phyloP scores from a whole-genome alignment of 306 rosid species.

The Nissolia schottii region DNA sequence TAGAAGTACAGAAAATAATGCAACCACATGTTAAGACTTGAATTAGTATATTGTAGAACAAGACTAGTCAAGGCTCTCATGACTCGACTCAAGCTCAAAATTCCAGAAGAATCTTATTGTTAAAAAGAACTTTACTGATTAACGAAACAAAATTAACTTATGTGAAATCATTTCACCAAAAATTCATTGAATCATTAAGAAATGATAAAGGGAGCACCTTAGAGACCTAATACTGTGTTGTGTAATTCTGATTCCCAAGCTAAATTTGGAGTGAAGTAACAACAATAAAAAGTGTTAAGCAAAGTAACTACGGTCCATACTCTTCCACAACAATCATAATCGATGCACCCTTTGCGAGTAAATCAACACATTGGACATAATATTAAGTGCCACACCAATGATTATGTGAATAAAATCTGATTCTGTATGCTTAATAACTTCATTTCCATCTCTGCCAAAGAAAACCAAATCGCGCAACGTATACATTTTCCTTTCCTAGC shows the following conservation, averaged over 20 bases:
- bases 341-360: not conserved
- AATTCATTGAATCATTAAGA: not conserved
- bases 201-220: not conserved
- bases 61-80: conserved; percentile 81
- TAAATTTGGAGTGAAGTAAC: not conserved
- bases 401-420: not conserved
- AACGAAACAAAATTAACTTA: conserved; percentile 5
- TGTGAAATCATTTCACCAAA: conserved; percentile 1
- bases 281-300: not conserved
- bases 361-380: not conserved
- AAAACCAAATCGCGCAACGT: not conserved
- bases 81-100: conserved; percentile 80
- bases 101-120: conserved; percentile 76
- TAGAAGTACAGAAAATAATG: not conserved
- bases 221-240: not conserved
- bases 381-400: conserved; percentile 6
- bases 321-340: not conserved
- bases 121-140: conserved; percentile 15
- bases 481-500: not conserved
- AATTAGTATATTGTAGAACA: conserved; percentile 10
- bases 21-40: conserved; percentile 8
- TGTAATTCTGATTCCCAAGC: not conserved
- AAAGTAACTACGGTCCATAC: not conserved
- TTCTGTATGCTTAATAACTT: not conserved
- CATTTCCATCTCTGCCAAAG: conserved; percentile 9